phyloP scores from a whole-genome alignment of 208 protist species.

The Blastocrithidia nonstop region DNA sequence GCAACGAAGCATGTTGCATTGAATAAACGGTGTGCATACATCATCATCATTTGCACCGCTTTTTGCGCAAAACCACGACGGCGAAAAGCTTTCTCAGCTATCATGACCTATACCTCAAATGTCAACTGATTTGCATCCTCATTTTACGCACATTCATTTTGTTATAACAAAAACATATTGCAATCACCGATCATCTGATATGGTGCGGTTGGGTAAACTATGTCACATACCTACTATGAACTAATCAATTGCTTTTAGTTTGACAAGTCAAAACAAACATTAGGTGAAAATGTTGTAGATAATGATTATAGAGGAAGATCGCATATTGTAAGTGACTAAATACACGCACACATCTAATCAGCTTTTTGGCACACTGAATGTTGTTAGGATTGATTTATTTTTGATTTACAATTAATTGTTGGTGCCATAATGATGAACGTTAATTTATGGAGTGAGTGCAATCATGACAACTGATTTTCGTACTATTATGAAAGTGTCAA shows the following conservation, averaged over 20 bases:
- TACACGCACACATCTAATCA: too few relatives aligned
- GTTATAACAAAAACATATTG: constrained; percentile 67
- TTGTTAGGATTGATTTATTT: too few relatives aligned
- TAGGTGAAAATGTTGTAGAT: too few relatives aligned
- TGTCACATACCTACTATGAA: too few relatives aligned
- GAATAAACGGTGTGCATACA: constrained; percentile 60
- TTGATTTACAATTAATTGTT: too few relatives aligned
- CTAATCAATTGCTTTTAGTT: too few relatives aligned
- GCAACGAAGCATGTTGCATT: constrained; percentile 60
- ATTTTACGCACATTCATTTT: constrained; percentile 10
- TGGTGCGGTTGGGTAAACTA: too few relatives aligned
- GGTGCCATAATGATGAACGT: constrained; percentile 82
- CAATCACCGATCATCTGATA: constrained; percentile 84
- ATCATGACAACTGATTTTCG: constrained; percentile 78
- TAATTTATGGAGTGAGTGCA: constrained; percentile 61
- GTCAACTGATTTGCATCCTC: constrained; percentile 8
- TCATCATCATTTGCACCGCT: constrained; percentile 72
- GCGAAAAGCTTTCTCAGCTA: constrained; percentile 52
- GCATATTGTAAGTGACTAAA: too few relatives aligned
- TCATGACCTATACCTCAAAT: constrained; percentile 86
- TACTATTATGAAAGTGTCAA: constrained; percentile 74
- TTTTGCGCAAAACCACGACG: constrained; percentile 52
- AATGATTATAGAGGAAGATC: too few relatives aligned
- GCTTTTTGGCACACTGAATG: too few relatives aligned
- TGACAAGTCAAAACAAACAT: too few relatives aligned